Conservation (phyloP, 192 early-diverging fungal species). For the Lunasporangiospora selenospora region DNA sequence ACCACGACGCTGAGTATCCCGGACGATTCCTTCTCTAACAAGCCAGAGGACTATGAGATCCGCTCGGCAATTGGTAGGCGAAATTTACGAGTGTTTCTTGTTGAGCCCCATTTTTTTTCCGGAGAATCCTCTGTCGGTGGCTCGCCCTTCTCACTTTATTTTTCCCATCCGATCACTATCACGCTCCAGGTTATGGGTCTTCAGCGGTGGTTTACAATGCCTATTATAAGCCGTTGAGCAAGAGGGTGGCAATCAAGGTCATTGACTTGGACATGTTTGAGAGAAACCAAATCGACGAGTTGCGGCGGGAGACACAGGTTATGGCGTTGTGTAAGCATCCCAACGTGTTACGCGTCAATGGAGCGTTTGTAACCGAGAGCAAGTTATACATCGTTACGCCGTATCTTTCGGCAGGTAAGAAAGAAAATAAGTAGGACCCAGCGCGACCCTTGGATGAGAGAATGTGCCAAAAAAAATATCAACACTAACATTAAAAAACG, state of each 20-base stretch:
- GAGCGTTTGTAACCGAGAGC: slow-evolving; percentile 82
- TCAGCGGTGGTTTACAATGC: slow-evolving; percentile 88
- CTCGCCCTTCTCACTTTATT: too few species aligned
- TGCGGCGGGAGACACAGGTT: slow-evolving; percentile 85
- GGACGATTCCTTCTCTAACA: slow-evolving; percentile 44
- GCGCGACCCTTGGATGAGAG: too few species aligned
- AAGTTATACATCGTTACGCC: slow-evolving; percentile 90
- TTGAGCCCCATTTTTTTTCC: too few species aligned
- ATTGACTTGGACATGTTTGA: slow-evolving; percentile 94
- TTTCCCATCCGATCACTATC: too few species aligned
- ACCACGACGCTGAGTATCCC: slow-evolving; percentile 12
- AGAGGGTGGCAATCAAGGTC: slow-evolving; percentile 79
- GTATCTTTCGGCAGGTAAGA: slow-evolving; percentile 69
- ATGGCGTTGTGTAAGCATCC: slow-evolving; percentile 90
- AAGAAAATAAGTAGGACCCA: too few species aligned
- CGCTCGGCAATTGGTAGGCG: slow-evolving; percentile 38
- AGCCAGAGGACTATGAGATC: slow-evolving; percentile 46
- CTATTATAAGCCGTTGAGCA: slow-evolving; percentile 73
- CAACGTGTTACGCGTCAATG: slow-evolving; percentile 83
- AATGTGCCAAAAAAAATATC: too few species aligned
- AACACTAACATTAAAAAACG: too few species aligned
- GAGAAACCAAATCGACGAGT: slow-evolving; percentile 90
- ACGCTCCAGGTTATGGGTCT: slow-evolving; percentile 88
- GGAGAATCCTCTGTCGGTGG: too few species aligned
- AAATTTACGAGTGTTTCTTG: too few species aligned